Percentiles rank a stretch among this genome's conserved stretches.
Conservation (phyloP, 2,329 filamentous ascomycete genomes). For the Cytospora paraplurivora region DNA sequence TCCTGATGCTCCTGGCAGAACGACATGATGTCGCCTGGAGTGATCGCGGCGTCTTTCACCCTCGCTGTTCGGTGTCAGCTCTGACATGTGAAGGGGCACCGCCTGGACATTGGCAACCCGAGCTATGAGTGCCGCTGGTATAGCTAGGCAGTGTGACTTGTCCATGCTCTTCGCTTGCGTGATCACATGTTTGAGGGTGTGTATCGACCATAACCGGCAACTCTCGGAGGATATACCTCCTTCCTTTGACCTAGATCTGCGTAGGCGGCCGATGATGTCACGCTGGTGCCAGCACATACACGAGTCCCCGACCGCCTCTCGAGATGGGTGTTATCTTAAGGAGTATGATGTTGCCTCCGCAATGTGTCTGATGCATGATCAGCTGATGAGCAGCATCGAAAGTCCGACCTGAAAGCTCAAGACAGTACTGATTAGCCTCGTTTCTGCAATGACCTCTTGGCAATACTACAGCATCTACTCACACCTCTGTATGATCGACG, state of each 20-base stretch:
- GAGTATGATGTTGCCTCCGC: background rate
- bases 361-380: background rate
- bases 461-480: background rate
- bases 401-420: background rate
- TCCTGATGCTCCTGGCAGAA: background rate
- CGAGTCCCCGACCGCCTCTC: background rate
- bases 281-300: background rate
- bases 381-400: background rate
- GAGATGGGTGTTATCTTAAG: background rate
- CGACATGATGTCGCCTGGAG: background rate
- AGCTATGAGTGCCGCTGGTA: background rate
- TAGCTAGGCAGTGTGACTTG: background rate
- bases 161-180: background rate
- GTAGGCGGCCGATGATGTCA: background rate
- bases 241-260: background rate
- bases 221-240: background rate
- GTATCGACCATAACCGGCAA: background rate
- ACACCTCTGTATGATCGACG: background rate
- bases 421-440: background rate
- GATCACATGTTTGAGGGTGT: background rate
- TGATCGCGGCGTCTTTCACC: background rate
- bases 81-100: background rate
- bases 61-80: background rate
- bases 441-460: background rate
- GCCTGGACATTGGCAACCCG: too few relatives aligned